Percentiles rank a stretch among this genome's conserved stretches.
These are phyloP conservation scores for Debaryomyces hansenii DNA, from an alignment of 805 yeast species.

Conservation along the genomic window DNA sequence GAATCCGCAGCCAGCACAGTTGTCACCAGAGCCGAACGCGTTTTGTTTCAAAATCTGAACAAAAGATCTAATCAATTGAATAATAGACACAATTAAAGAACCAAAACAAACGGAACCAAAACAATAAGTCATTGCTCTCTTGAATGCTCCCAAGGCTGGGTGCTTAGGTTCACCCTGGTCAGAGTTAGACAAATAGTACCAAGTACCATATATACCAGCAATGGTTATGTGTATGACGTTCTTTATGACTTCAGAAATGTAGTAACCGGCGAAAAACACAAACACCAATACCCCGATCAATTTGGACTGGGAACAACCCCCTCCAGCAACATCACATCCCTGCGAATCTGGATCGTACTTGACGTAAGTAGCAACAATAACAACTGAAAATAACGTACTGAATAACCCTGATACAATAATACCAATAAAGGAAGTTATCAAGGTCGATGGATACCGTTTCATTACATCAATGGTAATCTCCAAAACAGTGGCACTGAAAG, in stretches of 20 bases:
- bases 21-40: conserved; percentile 51
- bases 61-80: conserved; percentile 64
- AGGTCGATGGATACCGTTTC: conserved; percentile 67
- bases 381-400: conserved; percentile 62
- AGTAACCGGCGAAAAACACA: conserved; percentile 80
- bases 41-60: conserved; percentile 53
- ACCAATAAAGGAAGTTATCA: conserved; percentile 62
- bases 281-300: conserved; percentile 70
- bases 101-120: conserved; percentile 92
- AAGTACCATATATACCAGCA: conserved; percentile 83
- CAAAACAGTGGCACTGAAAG: conserved; percentile 69
- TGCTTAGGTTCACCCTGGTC: conserved; percentile 76
- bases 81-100: conserved; percentile 65
- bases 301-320: conserved; percentile 52
- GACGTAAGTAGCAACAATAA: conserved; percentile 74
- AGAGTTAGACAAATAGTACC: conserved; percentile 80
- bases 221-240: conserved; percentile 79
- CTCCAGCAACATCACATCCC: conserved; percentile 57
- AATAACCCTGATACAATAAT: conserved; percentile 60
- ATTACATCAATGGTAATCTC: conserved; percentile 76
- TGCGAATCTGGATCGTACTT: conserved; percentile 65
- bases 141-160: conserved; percentile 81
- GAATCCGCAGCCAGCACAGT: conserved; percentile 52
- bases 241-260: conserved; percentile 77
- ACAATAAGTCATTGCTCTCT: conserved; percentile 78